phyloP scores from a whole-genome alignment of 345 rosid species.

The Firmiana major region DNA sequence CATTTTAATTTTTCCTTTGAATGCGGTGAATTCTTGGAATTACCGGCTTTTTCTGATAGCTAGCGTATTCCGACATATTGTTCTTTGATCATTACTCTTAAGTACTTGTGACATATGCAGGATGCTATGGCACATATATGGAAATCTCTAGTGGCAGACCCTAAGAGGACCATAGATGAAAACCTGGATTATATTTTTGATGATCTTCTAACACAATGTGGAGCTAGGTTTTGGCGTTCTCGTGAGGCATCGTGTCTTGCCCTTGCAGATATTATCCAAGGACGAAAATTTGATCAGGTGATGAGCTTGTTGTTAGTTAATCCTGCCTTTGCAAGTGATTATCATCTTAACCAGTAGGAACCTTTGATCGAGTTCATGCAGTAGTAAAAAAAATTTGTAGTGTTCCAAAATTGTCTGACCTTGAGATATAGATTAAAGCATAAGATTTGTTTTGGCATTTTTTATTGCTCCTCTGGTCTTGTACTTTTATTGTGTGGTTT shows the following conservation, averaged over 20 bases:
- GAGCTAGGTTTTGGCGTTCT: slow-evolving; percentile 94
- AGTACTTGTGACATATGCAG: slow-evolving; percentile 36
- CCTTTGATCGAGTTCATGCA: neutral
- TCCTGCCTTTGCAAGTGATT: slow-evolving; percentile 14
- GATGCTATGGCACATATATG: slow-evolving; percentile 98
- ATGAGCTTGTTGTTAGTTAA: slow-evolving; percentile 10
- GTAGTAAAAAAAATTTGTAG: neutral
- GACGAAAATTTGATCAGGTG: slow-evolving; percentile 87
- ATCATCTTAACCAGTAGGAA: neutral
- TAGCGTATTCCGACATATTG: neutral
- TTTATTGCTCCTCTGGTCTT: neutral
- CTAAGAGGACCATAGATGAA: slow-evolving; percentile 80
- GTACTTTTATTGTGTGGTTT: neutral
- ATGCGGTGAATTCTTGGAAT: neutral
- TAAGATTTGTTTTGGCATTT: neutral
- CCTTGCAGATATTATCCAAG: slow-evolving; percentile 93
- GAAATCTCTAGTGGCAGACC: slow-evolving; percentile 83
- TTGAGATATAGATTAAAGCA: neutral
- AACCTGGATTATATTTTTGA: slow-evolving; percentile 75
- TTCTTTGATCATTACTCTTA: slow-evolving; percentile 14
- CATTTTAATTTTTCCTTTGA: neutral
- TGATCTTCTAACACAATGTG: slow-evolving; percentile 76
- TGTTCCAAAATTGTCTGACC: slow-evolving; percentile 2
- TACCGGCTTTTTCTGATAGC: neutral
- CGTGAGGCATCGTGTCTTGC: slow-evolving; percentile 97